phyloP scores from a whole-genome alignment of 257 asterid genomes.

The Penstemon newberryi region DNA sequence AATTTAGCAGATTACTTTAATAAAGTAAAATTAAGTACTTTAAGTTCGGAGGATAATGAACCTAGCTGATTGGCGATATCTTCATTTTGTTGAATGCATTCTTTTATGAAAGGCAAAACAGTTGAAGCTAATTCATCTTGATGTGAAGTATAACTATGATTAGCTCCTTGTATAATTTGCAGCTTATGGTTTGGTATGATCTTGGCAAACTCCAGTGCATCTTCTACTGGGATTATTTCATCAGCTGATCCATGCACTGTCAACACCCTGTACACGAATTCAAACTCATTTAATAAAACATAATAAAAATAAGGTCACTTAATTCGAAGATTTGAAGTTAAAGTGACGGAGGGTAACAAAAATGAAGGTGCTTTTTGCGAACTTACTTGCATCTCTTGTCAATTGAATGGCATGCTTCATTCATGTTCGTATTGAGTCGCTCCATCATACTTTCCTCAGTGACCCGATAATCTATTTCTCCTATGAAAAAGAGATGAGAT shows the following conservation, averaged over 20 bases:
- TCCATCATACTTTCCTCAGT: constrained; percentile 75
- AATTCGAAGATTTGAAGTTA: too few species aligned
- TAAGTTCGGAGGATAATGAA: not conserved
- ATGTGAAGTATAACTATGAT: constrained; percentile 59
- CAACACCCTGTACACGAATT: constrained; percentile 32
- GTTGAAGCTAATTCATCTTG: constrained; percentile 51
- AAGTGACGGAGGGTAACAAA: too few species aligned
- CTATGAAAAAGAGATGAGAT: too few species aligned
- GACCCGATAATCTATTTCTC: constrained; percentile 56
- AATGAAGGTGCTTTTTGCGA: too few species aligned
- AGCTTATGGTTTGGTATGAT: constrained; percentile 62
- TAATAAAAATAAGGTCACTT: not conserved
- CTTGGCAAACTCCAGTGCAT: not conserved
- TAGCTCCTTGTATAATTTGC: constrained; percentile 61
- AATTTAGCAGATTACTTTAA: too few species aligned
- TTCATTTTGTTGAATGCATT: constrained; percentile 38
- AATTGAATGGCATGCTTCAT: constrained; percentile 68
- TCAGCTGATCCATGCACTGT: too few species aligned
- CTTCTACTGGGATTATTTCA: too few species aligned
- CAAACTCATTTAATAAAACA: too few species aligned
- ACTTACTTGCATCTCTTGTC: not conserved
- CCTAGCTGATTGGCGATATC: constrained; percentile 23
- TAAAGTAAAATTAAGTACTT: too few species aligned
- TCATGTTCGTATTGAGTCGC: constrained; percentile 72
- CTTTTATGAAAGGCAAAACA: constrained; percentile 25